Evolutionary conservation across 106 monocot species (phyloP), one percentile per base, ranked within the genome.

Genomic region (Allium sativum): DNA sequence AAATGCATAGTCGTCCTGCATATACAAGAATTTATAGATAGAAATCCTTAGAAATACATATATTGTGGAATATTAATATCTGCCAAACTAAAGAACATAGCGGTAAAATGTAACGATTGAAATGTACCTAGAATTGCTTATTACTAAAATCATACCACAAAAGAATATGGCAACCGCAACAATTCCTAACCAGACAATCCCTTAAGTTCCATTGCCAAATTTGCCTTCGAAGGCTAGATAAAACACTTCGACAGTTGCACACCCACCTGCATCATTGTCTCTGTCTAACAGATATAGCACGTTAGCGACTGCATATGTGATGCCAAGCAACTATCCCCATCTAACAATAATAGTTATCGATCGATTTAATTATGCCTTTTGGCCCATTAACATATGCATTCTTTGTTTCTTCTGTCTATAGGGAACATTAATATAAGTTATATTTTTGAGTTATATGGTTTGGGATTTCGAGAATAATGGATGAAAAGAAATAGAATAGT

Each of bases 1-100:
- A 62, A 90, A 94, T 68, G 94, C 94, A 75, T 89, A 94, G 74
- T 84, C 86, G 76, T 90, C 66, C 89, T 94, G 77, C 65, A 68
- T 20, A 64, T 18, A 15, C 16, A 48, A 48, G 51, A 17, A 47
- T 8, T 8, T 8, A 47, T 12, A 47, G 12, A 8, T 47, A 47
- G 12, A n/a, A 8, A 47, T 47, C 8, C 12, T 47, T 8, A 8
- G 12, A n/a, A n/a, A n/a, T n/a, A n/a, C n/a, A n/a, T n/a, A n/a
- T n/a, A n/a, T n/a, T n/a, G n/a, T n/a, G n/a, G n/a, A n/a, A n/a
- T n/a, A n/a, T n/a, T n/a, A n/a, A n/a, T n/a, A n/a, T n/a, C n/a
- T n/a, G n/a, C n/a, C n/a, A n/a, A n/a, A n/a, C n/a, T n/a, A n/a
- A n/a, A n/a, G n/a, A n/a, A n/a, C n/a, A n/a, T n/a, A n/a, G n/a